A percentile compares a stretch with the other conserved stretches of the same genome.
Evolutionary conservation across 2,329 filamentous ascomycete genomes (phyloP).

Genomic region (Fusarium albidum): DNA sequence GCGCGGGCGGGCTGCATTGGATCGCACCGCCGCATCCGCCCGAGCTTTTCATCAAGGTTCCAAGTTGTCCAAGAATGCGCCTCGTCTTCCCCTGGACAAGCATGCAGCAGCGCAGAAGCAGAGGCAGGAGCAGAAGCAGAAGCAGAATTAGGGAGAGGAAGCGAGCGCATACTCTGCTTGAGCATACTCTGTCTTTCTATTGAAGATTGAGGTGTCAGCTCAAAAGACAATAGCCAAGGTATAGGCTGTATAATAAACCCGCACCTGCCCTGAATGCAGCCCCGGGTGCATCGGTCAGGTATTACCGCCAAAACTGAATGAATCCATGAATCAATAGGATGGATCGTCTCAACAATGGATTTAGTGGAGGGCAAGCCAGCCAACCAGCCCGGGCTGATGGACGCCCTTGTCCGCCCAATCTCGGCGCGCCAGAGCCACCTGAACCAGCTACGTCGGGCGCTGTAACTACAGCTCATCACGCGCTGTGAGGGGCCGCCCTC

Average conservation of each 20-base stretch:
- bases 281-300: constrained; percentile 26
- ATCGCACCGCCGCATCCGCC: constrained; percentile 33
- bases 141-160: too few species aligned
- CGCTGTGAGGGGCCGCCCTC: constrained; percentile 1
- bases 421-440: constrained; percentile 12
- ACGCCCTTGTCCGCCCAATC: constrained; percentile 26
- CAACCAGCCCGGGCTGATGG: constrained; percentile 22
- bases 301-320: constrained; percentile 24
- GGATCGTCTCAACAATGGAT: neutral
- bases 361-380: constrained; percentile 28
- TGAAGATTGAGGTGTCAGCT: neutral
- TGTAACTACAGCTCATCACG: constrained; percentile 19
- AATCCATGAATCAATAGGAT: constrained; percentile 26
- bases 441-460: neutral
- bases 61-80: constrained; percentile 30
- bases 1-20: constrained; percentile 16
- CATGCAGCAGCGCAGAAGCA: constrained; percentile 11
- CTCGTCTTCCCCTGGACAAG: constrained; percentile 22
- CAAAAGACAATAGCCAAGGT: neutral
- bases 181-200: constrained; percentile 5
- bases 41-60: constrained; percentile 37
- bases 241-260: constrained; percentile 7
- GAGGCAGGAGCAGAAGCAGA: neutral
- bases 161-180: constrained; percentile 7
- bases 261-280: constrained; percentile 15